Evolutionary conservation across 2,329 filamentous ascomycete genomes (phyloP).

Genomic region (Torrubiellomyces zombiae): DNA sequence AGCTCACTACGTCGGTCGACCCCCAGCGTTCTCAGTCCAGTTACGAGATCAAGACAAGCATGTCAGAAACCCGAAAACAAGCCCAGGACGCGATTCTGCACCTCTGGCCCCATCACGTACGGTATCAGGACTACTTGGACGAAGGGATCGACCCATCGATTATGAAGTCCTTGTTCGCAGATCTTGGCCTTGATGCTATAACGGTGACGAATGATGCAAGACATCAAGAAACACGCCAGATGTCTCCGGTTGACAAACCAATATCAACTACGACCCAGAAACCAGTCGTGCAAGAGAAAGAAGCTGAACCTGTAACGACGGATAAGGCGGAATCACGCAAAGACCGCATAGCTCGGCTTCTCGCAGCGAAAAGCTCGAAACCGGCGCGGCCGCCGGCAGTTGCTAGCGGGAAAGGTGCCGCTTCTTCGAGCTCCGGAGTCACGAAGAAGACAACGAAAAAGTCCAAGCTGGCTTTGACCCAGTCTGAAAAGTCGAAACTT

Average conservation of each 20-base stretch:
- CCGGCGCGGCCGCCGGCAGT: conserved; percentile 7
- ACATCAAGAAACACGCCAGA: too few species aligned
- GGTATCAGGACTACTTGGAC: conserved; percentile 54
- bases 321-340: conserved; percentile 46
- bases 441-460: conserved; percentile 4
- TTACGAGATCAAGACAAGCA: conserved; percentile 1
- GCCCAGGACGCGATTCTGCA: conserved; percentile 53
- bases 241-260: too few species aligned
- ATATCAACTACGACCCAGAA: too few species aligned
- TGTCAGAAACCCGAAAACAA: conserved; percentile 31
- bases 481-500: conserved; percentile 55
- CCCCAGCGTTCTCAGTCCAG: too few species aligned
- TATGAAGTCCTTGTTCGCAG: conserved; percentile 48
- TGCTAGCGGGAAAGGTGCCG: conserved; percentile 3
- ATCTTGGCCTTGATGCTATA: conserved; percentile 49
- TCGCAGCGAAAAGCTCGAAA: conserved; percentile 56
- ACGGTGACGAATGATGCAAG: too few species aligned
- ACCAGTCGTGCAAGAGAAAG: neutral
- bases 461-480: conserved; percentile 12
- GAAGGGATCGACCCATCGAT: conserved; percentile 53
- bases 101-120: conserved; percentile 49
- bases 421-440: conserved; percentile 2
- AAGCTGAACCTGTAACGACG: conserved; percentile 1
- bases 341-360: conserved; percentile 58
- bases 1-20: too few species aligned